Evolutionary conservation across 805 yeast species (phyloP).

Genomic region (Tetrapisispora taiwanensis): DNA sequence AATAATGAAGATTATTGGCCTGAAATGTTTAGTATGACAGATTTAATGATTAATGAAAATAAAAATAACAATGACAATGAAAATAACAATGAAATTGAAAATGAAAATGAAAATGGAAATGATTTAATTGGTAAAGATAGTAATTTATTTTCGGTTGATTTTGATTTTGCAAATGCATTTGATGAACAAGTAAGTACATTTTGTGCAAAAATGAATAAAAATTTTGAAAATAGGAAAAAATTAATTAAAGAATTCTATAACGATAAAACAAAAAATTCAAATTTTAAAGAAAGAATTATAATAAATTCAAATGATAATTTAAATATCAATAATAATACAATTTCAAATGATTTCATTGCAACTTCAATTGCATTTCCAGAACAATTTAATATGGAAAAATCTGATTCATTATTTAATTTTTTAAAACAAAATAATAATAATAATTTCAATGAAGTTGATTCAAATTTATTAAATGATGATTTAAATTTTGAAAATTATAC

Average conservation of each 20-base stretch:
- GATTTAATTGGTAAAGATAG: conserved; percentile 5
- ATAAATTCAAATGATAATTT: neutral
- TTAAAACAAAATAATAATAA: neutral
- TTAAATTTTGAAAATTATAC: too few relatives aligned
- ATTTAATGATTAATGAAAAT: neutral
- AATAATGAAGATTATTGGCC: neutral
- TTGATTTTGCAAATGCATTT: conserved; percentile 36
- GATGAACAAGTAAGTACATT: conserved; percentile 67
- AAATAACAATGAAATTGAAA: neutral
- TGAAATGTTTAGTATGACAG: neutral
- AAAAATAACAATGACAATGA: neutral
- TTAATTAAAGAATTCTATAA: neutral
- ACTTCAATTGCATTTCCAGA: conserved; percentile 25
- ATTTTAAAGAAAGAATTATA: neutral
- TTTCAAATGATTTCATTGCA: conserved; percentile 17
- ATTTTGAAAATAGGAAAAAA: conserved; percentile 1
- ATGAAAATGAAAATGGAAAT: neutral
- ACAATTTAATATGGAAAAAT: conserved; percentile 5
- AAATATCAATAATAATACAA: neutral
- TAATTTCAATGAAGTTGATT: too few relatives aligned
- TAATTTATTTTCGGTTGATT: conserved; percentile 18
- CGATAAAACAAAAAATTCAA: neutral
- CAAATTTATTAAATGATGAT: too few relatives aligned
- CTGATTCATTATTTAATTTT: neutral
- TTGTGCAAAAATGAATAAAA: conserved; percentile 52